These are phyloP conservation scores for Thraustochytrium striatum DNA, from an alignment of 352 stramenopile genomes.

Conservation along the genomic window DNA sequence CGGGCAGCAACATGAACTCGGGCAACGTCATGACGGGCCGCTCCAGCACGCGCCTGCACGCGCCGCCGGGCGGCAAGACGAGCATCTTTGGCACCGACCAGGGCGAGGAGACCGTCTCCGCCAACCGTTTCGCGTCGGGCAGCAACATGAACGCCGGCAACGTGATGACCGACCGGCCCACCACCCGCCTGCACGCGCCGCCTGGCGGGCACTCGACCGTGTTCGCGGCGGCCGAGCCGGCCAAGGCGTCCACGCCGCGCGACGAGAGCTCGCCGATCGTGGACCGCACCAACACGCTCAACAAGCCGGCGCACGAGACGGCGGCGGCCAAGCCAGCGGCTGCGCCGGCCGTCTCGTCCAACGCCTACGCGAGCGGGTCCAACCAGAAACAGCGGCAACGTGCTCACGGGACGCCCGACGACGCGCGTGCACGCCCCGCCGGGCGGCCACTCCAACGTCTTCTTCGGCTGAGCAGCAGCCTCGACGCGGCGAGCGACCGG, in stretches of 20 bases:
- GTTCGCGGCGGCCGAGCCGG: constrained; percentile 1
- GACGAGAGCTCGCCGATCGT: neutral
- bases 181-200: constrained; percentile 75
- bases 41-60: too few species aligned
- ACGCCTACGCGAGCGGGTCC: constrained; percentile 70
- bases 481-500: constrained; percentile 44
- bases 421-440: constrained; percentile 79
- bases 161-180: constrained; percentile 75
- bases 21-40: constrained; percentile 54
- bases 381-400: constrained; percentile 82
- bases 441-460: constrained; percentile 72
- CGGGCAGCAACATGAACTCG: constrained; percentile 24
- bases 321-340: constrained; percentile 11
- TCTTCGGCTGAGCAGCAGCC: constrained; percentile 55
- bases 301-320: neutral
- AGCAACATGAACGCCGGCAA: constrained; percentile 78
- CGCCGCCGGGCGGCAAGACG: constrained; percentile 53
- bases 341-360: constrained; percentile 69
- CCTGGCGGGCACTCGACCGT: constrained; percentile 55
- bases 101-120: constrained; percentile 57
- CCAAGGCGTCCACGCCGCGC: neutral
- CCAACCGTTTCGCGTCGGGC: constrained; percentile 72
- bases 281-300: constrained; percentile 43
- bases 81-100: constrained; percentile 54
- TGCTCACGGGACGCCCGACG: constrained; percentile 78